phyloP scores from a whole-genome alignment of 192 early-diverging fungal species.

The Allomyces macrogynus region DNA sequence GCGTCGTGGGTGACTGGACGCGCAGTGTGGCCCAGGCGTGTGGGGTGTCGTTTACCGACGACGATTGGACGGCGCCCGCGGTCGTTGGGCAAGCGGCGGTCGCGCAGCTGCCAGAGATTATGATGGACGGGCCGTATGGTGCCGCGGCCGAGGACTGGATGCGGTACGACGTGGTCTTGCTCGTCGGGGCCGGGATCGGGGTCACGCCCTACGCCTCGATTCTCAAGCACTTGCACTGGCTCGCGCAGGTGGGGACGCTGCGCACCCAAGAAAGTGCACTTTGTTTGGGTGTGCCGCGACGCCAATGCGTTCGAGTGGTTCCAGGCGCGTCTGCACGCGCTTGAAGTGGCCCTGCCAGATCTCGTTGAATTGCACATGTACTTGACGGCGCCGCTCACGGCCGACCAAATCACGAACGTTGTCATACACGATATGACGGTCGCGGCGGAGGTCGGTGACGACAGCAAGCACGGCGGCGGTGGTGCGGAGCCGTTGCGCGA shows the following conservation, averaged over 20 bases:
- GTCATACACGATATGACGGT: too few species aligned
- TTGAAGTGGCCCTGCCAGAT: conserved; percentile 33
- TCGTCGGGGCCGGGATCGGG: conserved; percentile 67
- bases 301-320: conserved; percentile 46
- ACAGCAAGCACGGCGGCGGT: too few species aligned
- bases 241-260: conserved; percentile 18
- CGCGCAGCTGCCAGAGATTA: conserved; percentile 34
- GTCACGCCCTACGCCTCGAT: conserved; percentile 70
- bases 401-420: too few species aligned
- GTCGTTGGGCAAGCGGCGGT: conserved; percentile 1
- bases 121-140: conserved; percentile 62
- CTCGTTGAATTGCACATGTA: conserved; percentile 49
- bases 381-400: conserved; percentile 45
- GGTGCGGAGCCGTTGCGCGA: conserved; percentile 14
- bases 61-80: conserved; percentile 9
- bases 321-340: conserved; percentile 33
- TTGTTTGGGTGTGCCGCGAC: conserved; percentile 52
- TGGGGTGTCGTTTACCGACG: background rate
- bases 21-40: conserved; percentile 33
- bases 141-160: conserved; percentile 64
- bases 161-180: conserved; percentile 51
- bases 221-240: conserved; percentile 30
- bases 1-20: conserved; percentile 59
- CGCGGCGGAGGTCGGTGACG: too few species aligned
- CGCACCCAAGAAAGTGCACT: conserved; percentile 36